Base-by-base conservation (phyloP, 768 basidiomycete genomes). In the Suillus variegatus region DNA sequence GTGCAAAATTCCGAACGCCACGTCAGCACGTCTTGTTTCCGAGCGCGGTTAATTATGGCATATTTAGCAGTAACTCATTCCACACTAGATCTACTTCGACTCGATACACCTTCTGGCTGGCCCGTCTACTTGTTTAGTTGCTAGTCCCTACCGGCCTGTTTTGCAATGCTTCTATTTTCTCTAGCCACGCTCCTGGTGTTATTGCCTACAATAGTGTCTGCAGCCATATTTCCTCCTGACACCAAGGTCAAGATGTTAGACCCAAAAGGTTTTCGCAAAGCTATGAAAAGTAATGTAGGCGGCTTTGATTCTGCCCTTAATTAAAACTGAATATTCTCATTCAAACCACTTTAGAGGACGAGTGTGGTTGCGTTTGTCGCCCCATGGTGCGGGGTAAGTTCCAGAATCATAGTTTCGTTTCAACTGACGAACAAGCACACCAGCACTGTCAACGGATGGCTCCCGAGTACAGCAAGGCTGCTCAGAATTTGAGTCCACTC, bases 321-420 rank as follows among this genome's bases (percentile, higher is more conserved):
- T 60, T 62, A 20, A 20, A 52, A n/a, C n/a, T n/a, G n/a, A n/a
- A 22, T 40, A 5, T 49, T n/a, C 38, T 46, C 38, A 36, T 38
- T 62, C 8, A 13, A 32, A 44, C 56, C 69, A 38, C 36, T 38
- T 10, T 0, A 94, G 93, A 81, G 85, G 78, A 91, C 93, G 40
- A 86, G 83, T 66, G 76, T 95, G 72, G 89, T 97, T 20, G 95
- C 94, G 2, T 97, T 96, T 73, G 91, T 95, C 14, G 95, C 95
- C n/a, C 92, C 94, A 4, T 97, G 95, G 95, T 95, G 92, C 72
- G 92, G 91, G 68, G 91, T 93, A 75, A 74, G 90, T 68, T 16
- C 18, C 43, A 22, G 20, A 40, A 49, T 18, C 38, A 10, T 63
- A 2, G 35, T 41, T 22, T 61, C n/a, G 36, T 36, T 46, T 32